Conservation (phyloP, 306 rosid genomes). For the Rosa persica region DNA sequence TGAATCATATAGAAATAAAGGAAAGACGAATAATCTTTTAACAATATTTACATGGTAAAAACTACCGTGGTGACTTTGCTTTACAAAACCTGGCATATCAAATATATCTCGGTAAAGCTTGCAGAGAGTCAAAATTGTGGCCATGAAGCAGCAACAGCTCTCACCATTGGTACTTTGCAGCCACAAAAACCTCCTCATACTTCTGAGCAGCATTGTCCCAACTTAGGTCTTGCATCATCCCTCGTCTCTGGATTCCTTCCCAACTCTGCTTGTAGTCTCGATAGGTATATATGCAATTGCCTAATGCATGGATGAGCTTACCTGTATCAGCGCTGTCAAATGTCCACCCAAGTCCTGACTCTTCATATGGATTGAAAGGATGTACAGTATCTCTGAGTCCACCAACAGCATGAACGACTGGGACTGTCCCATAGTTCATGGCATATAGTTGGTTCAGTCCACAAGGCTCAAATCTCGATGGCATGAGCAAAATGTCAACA, state of each 20-base stretch:
- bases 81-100: not conserved
- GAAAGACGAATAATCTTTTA: not conserved
- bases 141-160: not conserved
- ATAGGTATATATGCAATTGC: conserved; percentile 71
- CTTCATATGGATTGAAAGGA: conserved; percentile 70
- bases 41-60: conserved; percentile 15
- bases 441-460: conserved; percentile 96
- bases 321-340: conserved; percentile 72
- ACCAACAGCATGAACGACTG: conserved; percentile 95
- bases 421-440: conserved; percentile 87
- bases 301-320: conserved; percentile 64
- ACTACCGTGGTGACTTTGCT: not conserved
- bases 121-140: not conserved
- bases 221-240: conserved; percentile 84
- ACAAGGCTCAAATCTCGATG: conserved; percentile 95
- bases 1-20: not conserved
- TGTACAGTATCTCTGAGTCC: conserved; percentile 84
- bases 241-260: conserved; percentile 94
- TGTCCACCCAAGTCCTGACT: conserved; percentile 88
- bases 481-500: conserved; percentile 84
- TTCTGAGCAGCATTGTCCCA: conserved; percentile 92
- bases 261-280: conserved; percentile 79
- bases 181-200: conserved; percentile 86
- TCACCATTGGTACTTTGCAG: conserved; percentile 92
- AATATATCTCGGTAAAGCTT: not conserved